These are phyloP conservation scores for Colletotrichum costaricense DNA, from an alignment of 2,329 filamentous ascomycete genomes.

Conservation along the genomic window DNA sequence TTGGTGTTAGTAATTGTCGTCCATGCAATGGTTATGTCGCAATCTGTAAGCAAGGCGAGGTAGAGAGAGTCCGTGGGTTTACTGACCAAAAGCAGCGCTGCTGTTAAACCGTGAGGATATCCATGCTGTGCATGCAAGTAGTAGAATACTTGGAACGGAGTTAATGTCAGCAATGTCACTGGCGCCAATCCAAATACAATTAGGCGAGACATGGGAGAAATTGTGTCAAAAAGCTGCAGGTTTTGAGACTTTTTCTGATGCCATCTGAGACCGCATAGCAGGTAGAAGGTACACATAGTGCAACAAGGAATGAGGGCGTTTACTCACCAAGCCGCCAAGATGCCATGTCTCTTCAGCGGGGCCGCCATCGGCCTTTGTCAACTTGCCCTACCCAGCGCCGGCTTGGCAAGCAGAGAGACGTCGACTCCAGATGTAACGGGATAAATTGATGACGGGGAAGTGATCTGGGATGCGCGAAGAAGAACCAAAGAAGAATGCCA, in stretches of 20 bases:
- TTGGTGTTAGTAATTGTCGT: neutral
- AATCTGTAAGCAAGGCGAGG: neutral
- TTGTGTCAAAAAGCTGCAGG: neutral
- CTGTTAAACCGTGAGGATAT: constrained; percentile 47
- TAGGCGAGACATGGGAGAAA: neutral
- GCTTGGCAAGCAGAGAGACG: constrained; percentile 24
- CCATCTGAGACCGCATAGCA: neutral
- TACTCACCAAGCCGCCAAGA: constrained; percentile 34
- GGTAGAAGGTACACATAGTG: neutral
- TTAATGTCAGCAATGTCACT: neutral
- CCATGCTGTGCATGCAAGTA: constrained; percentile 34
- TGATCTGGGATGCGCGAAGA: neutral
- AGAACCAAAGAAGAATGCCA: neutral
- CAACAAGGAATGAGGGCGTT: constrained; percentile 13
- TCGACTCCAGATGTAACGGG: neutral
- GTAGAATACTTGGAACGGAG: constrained; percentile 4
- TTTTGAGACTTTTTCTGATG: neutral
- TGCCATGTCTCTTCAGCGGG: constrained; percentile 33
- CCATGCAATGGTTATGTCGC: neutral
- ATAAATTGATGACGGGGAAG: neutral
- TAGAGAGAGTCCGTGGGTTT: neutral
- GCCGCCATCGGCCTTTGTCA: constrained; percentile 26
- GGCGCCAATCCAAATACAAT: neutral
- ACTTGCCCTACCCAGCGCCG: neutral
- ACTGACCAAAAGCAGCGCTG: constrained; percentile 51